Evolutionary conservation across 2,329 filamentous ascomycete genomes (phyloP), one percentile per base, ranked within the genome.

Genomic region (Microsporum ferrugineum): DNA sequence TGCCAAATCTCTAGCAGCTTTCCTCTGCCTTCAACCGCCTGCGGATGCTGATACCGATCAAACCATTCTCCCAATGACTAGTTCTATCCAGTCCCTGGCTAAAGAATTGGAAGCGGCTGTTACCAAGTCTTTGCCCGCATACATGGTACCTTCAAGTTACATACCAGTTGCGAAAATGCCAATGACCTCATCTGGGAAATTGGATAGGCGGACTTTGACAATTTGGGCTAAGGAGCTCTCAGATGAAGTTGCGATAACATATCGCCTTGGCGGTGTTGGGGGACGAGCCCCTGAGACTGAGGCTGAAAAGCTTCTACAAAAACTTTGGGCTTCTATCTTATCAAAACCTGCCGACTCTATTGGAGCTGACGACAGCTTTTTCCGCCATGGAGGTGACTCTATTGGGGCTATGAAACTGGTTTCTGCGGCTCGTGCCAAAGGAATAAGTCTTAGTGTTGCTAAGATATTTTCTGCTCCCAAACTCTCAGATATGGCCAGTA

Each of bases 121-220:
- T 0, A 73, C 76, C 43, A 75, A 79, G 2, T 75, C 76, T 0
- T 73, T 96, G 0, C 86, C 89, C 0, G 68, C 73, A 0, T 95
- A 95, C 71, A 94, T 94, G 88, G 73, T 95, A 0, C 91, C 91
- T 0, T 84, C 83, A 0, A 82, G 84, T 61, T 73, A 95, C 2
- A 76, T 96, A 6, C 88, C 88, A 0, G 77, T 96, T 6, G 81
- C 83, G 0, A 69, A 72, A 0, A 78, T 96, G 45, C 90, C 91
- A 0, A 79, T 86, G 66, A 94, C 88, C 0, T 70, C 82, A 0
- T 88, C 88, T 62, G 88, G 88, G 1, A 95, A 95, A 71, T 78
- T 88, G 4, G 85, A 96, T 69, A 82, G 82, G 62, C 69, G 74
- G 10, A 69, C 71, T 1, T 75, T 96, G 3, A 68, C 74, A 4